Base-by-base conservation (phyloP, 768 basidiomycete genomes). In the Podaxis sp. region DNA sequence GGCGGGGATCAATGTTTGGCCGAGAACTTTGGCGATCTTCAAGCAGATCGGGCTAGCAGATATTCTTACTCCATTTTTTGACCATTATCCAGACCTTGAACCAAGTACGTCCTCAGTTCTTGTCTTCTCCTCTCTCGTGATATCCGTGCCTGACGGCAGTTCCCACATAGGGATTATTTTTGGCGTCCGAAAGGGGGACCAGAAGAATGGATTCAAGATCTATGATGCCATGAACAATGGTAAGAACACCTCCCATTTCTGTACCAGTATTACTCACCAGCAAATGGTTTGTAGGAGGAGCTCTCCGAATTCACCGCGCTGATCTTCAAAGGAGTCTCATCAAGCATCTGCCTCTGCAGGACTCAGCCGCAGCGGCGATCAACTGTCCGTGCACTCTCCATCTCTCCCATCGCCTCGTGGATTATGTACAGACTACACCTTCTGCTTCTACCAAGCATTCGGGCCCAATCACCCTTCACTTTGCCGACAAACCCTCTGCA, bases 271-370 rank as follows among this genome's bases (percentile, higher is more conserved):
- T 24, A 24, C 49, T 51, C 22, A 24, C 49, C 8, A 24, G 22
- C 42, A 5, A 44, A 24, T 28, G 11, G 22, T n/a, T 22, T 3
- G 19, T 15, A 63, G 61, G 61, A 36, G 61, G 61, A 2, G 54
- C 55, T 22, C 61, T 63, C 6, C 53, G 54, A 4, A 36, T 88
- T 59, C 87, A 87, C 67, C 81, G 87, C 30, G 80, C 84, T 17
- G 84, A 87, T 63, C 85, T 88, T 64, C 85, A 87, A 55, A 68
- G 71, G 28, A 78, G 79, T 12, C 73, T 89, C 40, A 76, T 88
- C 15, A 69, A 73, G 19, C 72, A 76, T 61, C 73, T 87, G 28
- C 74, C 80, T n/a, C 28, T 38, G 0, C 67, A 46, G 3, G 55
- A 13, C 46, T 61, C 59, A 9, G 19, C 39, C 17, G 56, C 26